These are phyloP conservation scores for Colletotrichum neosansevieriae DNA, from an alignment of 2,329 filamentous ascomycete genomes.

Conservation along the genomic window DNA sequence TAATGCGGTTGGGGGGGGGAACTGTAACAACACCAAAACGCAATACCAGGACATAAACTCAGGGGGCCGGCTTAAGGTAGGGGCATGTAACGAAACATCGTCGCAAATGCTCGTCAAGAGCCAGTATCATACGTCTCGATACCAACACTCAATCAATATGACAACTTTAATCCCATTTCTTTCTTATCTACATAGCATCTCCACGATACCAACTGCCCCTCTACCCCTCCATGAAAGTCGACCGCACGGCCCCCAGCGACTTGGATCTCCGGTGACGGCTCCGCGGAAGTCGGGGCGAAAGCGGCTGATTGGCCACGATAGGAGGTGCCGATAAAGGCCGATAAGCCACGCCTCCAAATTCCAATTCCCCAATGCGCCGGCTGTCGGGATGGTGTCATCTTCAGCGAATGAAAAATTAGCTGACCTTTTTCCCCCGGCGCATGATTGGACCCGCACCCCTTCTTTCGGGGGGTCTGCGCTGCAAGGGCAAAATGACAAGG, in stretches of 20 bases:
- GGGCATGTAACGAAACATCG: conserved; percentile 8
- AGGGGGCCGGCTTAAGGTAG: conserved; percentile 1
- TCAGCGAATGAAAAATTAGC: conserved; percentile 39
- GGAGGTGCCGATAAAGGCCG: conserved; percentile 32
- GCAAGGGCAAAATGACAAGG: neutral
- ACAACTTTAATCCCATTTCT: neutral
- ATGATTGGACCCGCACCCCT: conserved; percentile 31
- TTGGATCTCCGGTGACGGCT: conserved; percentile 39
- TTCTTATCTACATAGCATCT: too few relatives aligned
- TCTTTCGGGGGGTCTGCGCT: conserved; percentile 22
- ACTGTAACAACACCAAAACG: conserved; percentile 29
- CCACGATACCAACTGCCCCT: neutral
- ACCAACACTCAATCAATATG: conserved; percentile 24
- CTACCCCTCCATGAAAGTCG: conserved; percentile 3
- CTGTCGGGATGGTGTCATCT: conserved; percentile 41
- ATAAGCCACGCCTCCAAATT: conserved; percentile 2
- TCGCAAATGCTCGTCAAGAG: neutral
- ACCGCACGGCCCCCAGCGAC: neutral
- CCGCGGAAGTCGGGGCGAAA: conserved; percentile 38
- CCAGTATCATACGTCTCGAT: conserved; percentile 13
- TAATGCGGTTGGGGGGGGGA: conserved; percentile 28
- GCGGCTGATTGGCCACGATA: conserved; percentile 39
- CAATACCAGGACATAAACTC: neutral
- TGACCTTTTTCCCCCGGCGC: conserved; percentile 28
- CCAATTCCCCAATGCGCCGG: conserved; percentile 2